Evolutionary conservation across 441 rosid genomes (phyloP).

Genomic region (Gossypium lobatum): DNA sequence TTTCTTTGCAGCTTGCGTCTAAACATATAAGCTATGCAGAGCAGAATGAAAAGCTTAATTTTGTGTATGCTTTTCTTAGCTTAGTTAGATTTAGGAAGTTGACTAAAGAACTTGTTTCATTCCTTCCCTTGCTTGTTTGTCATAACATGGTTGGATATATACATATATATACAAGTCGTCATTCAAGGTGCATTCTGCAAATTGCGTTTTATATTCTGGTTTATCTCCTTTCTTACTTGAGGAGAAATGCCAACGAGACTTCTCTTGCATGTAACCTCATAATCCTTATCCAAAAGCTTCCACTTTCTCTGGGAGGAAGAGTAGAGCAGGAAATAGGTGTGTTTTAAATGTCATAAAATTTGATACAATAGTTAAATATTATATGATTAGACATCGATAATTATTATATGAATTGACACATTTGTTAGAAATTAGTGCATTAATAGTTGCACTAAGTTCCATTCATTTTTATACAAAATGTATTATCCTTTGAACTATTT

Average conservation of each 20-base stretch:
- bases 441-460: too few species aligned
- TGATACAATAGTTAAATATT: too few species aligned
- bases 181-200: conserved; percentile 5
- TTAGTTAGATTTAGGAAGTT: not conserved
- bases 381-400: too few species aligned
- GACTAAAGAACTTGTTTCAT: conserved; percentile 33
- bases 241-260: too few species aligned
- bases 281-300: too few species aligned
- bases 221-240: not conserved
- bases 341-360: too few species aligned
- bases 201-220: not conserved
- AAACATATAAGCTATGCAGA: conserved; percentile 13
- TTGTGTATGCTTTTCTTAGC: conserved; percentile 13
- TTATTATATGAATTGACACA: too few species aligned
- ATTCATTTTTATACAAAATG: too few species aligned
- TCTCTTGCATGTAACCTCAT: not conserved
- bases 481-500: too few species aligned
- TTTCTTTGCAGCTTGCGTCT: conserved; percentile 9
- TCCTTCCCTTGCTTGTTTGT: conserved; percentile 26
- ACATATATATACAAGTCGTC: not conserved
- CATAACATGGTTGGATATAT: not conserved
- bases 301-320: too few species aligned
- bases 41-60: conserved; percentile 20
- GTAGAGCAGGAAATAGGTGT: too few species aligned
- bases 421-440: too few species aligned